phyloP scores from a whole-genome alignment of 2,329 filamentous ascomycete genomes.

The Cladosporium sp. region DNA sequence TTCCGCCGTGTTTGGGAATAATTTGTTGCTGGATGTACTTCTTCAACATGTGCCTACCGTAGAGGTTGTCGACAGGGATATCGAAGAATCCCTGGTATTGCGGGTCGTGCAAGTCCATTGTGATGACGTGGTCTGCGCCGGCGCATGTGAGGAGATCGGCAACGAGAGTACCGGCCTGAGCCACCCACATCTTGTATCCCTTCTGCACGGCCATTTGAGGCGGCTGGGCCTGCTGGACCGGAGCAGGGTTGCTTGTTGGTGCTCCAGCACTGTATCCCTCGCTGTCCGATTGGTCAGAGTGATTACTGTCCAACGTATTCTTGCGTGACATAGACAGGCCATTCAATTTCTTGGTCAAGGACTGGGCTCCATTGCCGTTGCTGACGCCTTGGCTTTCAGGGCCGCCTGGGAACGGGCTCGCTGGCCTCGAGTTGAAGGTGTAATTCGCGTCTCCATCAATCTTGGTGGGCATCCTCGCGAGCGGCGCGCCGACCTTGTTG shows the following conservation, averaged over 20 bases:
- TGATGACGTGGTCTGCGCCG: slow-evolving; percentile 94
- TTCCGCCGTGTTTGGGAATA: slow-evolving; percentile 70
- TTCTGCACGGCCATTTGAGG: slow-evolving; percentile 68
- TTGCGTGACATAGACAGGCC: slow-evolving; percentile 60
- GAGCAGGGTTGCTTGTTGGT: slow-evolving; percentile 18
- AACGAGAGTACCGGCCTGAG: slow-evolving; percentile 91
- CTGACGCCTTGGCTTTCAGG: slow-evolving; percentile 64
- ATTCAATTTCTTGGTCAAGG: slow-evolving; percentile 70
- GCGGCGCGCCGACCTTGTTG: slow-evolving; percentile 88
- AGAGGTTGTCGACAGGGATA: slow-evolving; percentile 96
- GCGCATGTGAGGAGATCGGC: slow-evolving; percentile 93
- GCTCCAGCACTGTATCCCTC: not conserved
- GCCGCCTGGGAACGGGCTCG: slow-evolving; percentile 75
- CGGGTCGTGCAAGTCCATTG: slow-evolving; percentile 93
- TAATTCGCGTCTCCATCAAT: slow-evolving; percentile 58
- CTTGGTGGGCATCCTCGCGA: slow-evolving; percentile 67
- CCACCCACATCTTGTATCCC: slow-evolving; percentile 98
- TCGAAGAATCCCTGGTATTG: slow-evolving; percentile 99
- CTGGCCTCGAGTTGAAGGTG: slow-evolving; percentile 89
- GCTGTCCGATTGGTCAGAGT: slow-evolving; percentile 28
- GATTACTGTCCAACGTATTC: slow-evolving; percentile 34
- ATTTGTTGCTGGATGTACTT: slow-evolving; percentile 77
- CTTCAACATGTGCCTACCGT: slow-evolving; percentile 73
- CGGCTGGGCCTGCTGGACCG: slow-evolving; percentile 57
- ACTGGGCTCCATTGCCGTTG: slow-evolving; percentile 63